Evolutionary conservation across 768 basidiomycete genomes (phyloP).

Genomic region (Trametopsis cervina): DNA sequence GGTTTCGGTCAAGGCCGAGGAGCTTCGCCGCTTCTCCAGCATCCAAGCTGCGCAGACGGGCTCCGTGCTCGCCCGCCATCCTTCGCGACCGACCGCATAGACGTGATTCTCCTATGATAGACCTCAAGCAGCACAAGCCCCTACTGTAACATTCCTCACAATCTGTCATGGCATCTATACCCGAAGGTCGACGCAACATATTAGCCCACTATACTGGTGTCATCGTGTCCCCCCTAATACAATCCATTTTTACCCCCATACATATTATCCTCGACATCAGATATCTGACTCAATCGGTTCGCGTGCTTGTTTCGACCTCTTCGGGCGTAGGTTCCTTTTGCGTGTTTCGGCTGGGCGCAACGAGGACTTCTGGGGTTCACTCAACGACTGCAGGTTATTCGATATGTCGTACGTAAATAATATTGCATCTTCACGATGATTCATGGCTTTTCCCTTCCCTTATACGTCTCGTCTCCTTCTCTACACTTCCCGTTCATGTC

Average conservation of each 20-base stretch:
- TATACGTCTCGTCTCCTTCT: too few species aligned
- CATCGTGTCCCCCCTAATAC: constrained; percentile 1
- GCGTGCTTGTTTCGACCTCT: too few species aligned
- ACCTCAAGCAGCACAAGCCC: not conserved
- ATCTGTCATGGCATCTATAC: not conserved
- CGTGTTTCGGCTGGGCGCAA: too few species aligned
- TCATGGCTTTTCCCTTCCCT: too few species aligned
- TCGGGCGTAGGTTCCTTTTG: too few species aligned
- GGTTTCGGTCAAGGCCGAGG: constrained; percentile 76
- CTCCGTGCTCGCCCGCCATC: constrained; percentile 69
- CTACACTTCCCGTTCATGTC: too few species aligned
- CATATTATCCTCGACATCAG: not conserved
- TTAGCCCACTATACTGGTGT: constrained; percentile 2
- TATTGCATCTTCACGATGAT: too few species aligned
- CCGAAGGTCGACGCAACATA: constrained; percentile 7
- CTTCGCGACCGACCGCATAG: constrained; percentile 43
- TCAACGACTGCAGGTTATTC: too few species aligned
- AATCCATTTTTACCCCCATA: not conserved
- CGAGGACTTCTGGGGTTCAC: too few species aligned
- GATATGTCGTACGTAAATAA: too few species aligned
- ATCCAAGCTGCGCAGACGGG: constrained; percentile 82
- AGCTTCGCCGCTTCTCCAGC: constrained; percentile 78
- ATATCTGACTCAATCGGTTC: too few species aligned
- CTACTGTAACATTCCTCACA: not conserved
- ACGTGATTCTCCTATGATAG: constrained; percentile 6